These are phyloP conservation scores for Ustilago loliicola DNA, from an alignment of 1,284 basidiomycete genomes.

Conservation along the genomic window DNA sequence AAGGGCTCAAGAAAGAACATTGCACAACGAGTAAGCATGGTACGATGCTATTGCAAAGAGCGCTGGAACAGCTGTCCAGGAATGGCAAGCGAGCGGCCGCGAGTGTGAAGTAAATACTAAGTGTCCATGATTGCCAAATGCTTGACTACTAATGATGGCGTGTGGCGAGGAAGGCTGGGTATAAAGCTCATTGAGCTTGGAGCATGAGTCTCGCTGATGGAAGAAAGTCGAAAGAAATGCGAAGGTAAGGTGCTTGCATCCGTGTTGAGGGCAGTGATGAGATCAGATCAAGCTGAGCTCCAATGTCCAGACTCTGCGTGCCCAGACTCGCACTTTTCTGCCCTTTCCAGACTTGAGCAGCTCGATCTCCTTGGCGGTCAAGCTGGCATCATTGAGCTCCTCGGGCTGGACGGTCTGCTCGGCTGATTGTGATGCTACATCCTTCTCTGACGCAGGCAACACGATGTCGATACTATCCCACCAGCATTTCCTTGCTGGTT, in stretches of 20 bases:
- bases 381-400: conserved; percentile 41
- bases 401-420: conserved; percentile 13
- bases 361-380: conserved; percentile 61
- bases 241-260: neutral
- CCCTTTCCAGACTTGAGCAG: conserved; percentile 64
- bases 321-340: conserved; percentile 78
- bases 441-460: conserved; percentile 71
- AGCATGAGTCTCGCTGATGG: neutral
- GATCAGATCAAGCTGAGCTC: conserved; percentile 86
- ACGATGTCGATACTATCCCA: conserved; percentile 98
- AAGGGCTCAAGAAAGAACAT: neutral
- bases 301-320: conserved; percentile 96
- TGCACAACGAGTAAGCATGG: neutral
- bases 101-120: conserved; percentile 2
- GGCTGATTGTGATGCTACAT: conserved; percentile 18
- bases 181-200: conserved; percentile 37
- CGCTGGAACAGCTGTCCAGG: neutral
- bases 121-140: conserved; percentile 10
- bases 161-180: conserved; percentile 13
- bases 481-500: conserved; percentile 99
- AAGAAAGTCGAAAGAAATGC: neutral
- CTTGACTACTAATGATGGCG: neutral
- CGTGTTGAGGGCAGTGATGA: neutral
- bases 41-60: neutral
- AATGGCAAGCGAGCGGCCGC: neutral